Evolutionary conservation across 2,329 filamentous ascomycete genomes (phyloP).

Genomic region (Dothiorella sarmentorum): DNA sequence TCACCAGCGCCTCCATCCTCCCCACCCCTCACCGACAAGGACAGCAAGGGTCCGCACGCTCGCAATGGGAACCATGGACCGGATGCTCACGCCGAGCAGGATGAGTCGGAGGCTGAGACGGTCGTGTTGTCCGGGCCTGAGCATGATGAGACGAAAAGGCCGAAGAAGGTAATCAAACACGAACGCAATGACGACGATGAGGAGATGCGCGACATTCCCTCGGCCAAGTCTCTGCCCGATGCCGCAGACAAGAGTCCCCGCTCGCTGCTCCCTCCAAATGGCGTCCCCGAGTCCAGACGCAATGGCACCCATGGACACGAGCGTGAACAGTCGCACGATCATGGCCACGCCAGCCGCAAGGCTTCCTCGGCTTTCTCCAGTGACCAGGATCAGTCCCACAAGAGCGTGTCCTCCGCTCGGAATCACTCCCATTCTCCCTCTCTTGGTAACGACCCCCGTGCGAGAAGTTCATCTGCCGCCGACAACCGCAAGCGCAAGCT

Average conservation of each 20-base stretch:
- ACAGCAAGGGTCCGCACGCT: not conserved
- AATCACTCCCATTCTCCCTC: conserved; percentile 14
- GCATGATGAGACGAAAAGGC: conserved; percentile 16
- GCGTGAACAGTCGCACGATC: conserved; percentile 7
- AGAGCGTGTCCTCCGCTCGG: not conserved
- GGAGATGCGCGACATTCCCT: conserved; percentile 17
- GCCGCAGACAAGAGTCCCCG: not conserved
- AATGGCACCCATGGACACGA: conserved; percentile 6
- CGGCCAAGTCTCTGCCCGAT: not conserved
- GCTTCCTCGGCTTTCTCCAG: conserved; percentile 14
- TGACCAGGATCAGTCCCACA: conserved; percentile 14
- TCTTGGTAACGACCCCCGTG: conserved; percentile 22
- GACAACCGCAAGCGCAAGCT: conserved; percentile 41
- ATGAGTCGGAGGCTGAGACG: conserved; percentile 50
- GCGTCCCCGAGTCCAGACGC: conserved; percentile 2
- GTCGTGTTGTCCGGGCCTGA: conserved; percentile 39
- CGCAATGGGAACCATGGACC: conserved; percentile 20
- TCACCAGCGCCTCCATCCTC: conserved; percentile 15
- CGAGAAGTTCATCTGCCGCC: conserved; percentile 36
- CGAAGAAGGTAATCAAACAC: conserved; percentile 38
- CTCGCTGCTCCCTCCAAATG: conserved; percentile 5
- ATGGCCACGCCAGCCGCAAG: conserved; percentile 10
- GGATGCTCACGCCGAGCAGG: conserved; percentile 29
- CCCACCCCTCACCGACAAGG: conserved; percentile 17
- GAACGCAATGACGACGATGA: conserved; percentile 36